Evolutionary conservation across 2,329 filamentous ascomycete genomes (phyloP).

Genomic region (Colletotrichum phormii): DNA sequence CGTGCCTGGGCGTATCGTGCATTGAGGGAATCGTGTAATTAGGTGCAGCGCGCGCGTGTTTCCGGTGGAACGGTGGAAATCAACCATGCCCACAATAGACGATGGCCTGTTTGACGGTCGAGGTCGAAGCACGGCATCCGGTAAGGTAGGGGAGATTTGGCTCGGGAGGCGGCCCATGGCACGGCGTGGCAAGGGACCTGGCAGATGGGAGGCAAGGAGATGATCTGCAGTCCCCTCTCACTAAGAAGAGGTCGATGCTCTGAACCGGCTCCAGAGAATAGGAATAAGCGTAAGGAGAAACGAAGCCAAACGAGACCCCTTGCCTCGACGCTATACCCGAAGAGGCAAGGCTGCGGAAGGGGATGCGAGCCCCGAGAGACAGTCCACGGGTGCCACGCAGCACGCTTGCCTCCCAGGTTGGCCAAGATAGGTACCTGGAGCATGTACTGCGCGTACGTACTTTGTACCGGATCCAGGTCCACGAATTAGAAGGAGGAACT

Average conservation of each 20-base stretch:
- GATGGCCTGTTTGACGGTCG: neutral
- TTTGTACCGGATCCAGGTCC: neutral
- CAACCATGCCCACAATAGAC: neutral
- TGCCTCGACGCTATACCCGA: slow-evolving; percentile 3
- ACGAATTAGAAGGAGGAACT: neutral
- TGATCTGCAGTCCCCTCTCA: slow-evolving; percentile 8
- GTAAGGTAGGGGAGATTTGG: neutral
- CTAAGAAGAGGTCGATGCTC: neutral
- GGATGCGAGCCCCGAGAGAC: neutral
- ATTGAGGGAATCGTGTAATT: neutral
- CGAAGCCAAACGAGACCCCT: slow-evolving; percentile 6
- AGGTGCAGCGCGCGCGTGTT: neutral
- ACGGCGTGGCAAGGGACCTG: slow-evolving; percentile 6
- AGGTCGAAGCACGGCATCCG: neutral
- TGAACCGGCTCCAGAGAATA: slow-evolving; percentile 14
- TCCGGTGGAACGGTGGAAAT: neutral
- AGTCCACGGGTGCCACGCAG: neutral
- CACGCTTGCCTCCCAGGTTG: too few species aligned
- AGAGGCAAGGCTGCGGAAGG: neutral
- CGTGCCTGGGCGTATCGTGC: slow-evolving; percentile 5
- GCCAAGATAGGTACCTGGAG: neutral
- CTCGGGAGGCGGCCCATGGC: slow-evolving; percentile 7
- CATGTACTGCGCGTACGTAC: neutral
- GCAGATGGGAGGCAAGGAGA: slow-evolving; percentile 9
- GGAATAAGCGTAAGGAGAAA: slow-evolving; percentile 31